These are phyloP conservation scores for Albifimbria verrucaria DNA, from an alignment of 2,329 filamentous ascomycete species.

Conservation along the genomic window DNA sequence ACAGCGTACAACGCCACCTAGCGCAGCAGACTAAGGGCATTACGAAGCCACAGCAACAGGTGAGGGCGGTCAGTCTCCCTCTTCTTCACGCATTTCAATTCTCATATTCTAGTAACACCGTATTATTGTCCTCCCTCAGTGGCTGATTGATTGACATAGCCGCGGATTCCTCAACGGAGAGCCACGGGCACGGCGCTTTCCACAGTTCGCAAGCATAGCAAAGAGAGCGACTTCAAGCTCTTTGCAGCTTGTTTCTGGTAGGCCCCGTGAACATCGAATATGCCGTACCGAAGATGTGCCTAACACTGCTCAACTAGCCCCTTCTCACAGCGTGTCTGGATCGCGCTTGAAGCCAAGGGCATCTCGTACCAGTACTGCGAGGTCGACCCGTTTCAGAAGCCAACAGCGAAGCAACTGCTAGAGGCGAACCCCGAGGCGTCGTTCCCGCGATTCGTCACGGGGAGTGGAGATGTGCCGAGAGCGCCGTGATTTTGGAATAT, in stretches of 20 bases:
- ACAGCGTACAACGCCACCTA: constrained; percentile 66
- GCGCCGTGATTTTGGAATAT: constrained; percentile 81
- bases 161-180: constrained; percentile 66
- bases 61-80: constrained; percentile 6
- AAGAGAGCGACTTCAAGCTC: constrained; percentile 69
- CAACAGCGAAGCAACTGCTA: constrained; percentile 51
- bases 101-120: constrained; percentile 61
- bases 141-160: too few species aligned
- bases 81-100: not conserved
- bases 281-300: not conserved
- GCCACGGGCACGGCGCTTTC: constrained; percentile 67
- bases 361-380: constrained; percentile 84
- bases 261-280: not conserved
- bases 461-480: constrained; percentile 81
- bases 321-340: constrained; percentile 87
- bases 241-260: constrained; percentile 85
- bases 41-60: constrained; percentile 47
- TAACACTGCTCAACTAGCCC: constrained; percentile 56
- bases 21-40: constrained; percentile 65
- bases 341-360: constrained; percentile 76
- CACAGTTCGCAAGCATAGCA: constrained; percentile 68
- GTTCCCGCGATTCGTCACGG: constrained; percentile 76
- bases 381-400: constrained; percentile 75
- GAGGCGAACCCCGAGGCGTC: constrained; percentile 74
- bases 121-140: too few species aligned